Percentiles rank a stretch among this genome's conserved stretches.
These are phyloP conservation scores for Termitomyces sp. DNA, from an alignment of 768 basidiomycete genomes.

Conservation along the genomic window DNA sequence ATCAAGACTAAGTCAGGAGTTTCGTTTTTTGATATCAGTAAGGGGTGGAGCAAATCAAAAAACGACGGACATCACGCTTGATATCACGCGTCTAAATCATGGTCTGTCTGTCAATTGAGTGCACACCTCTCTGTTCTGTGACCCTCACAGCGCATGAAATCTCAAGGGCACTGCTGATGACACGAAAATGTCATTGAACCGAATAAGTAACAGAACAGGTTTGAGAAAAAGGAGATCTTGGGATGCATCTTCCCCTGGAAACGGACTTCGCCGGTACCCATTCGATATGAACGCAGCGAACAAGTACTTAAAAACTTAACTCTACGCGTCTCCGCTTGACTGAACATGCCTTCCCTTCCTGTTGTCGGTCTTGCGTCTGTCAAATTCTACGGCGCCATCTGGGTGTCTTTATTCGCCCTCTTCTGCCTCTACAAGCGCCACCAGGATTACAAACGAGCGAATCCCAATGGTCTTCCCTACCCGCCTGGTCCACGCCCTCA, in stretches of 20 bases:
- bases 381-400: slow-evolving; percentile 2
- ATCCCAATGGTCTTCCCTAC: slow-evolving; percentile 24
- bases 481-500: slow-evolving; percentile 52
- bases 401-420: neutral
- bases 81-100: neutral
- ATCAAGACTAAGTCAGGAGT: neutral
- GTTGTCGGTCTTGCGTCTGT: slow-evolving; percentile 3
- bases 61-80: neutral
- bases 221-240: neutral
- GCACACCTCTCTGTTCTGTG: neutral
- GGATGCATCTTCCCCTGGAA: neutral
- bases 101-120: too few relatives aligned
- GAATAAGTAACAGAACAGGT: neutral
- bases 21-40: too few relatives aligned
- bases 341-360: slow-evolving; percentile 6
- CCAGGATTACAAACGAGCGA: slow-evolving; percentile 3
- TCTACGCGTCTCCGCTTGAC: neutral
- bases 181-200: neutral
- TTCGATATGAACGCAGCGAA: neutral
- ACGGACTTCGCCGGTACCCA: slow-evolving; percentile 1
- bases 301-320: neutral
- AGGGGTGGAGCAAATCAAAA: neutral
- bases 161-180: neutral
- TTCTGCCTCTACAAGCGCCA: slow-evolving; percentile 7
- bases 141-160: neutral